A percentile compares a stretch with the other conserved stretches of the same genome.
These are phyloP conservation scores for Alnus glutinosa DNA, from an alignment of 306 rosid genomes.

Conservation along the genomic window DNA sequence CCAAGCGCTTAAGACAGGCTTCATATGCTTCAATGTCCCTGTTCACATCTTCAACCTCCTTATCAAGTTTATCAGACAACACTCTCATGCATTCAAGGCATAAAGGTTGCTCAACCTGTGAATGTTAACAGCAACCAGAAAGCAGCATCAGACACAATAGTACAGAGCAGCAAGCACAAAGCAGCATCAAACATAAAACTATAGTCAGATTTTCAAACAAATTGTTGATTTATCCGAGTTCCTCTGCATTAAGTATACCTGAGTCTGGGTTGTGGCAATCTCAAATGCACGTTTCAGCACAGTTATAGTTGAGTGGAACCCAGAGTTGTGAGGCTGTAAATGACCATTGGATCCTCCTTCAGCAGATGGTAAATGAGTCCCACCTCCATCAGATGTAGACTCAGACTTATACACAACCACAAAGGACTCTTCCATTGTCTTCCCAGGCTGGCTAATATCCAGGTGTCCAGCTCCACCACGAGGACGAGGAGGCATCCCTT, in stretches of 20 bases:
- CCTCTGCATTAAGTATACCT: conserved; percentile 44
- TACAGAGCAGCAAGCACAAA: conserved; percentile 17
- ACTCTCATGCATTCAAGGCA: conserved; percentile 97
- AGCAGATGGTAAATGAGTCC: conserved; percentile 42
- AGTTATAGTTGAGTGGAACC: conserved; percentile 73
- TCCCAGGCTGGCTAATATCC: conserved; percentile 63
- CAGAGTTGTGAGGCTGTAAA: conserved; percentile 72
- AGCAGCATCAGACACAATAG: neutral
- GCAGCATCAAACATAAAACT: neutral
- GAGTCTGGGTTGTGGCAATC: conserved; percentile 90
- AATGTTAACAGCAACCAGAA: conserved; percentile 23
- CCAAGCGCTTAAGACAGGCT: conserved; percentile 85
- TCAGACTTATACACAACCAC: conserved; percentile 89
- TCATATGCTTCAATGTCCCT: conserved; percentile 88
- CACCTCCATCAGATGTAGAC: conserved; percentile 78
- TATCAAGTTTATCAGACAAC: conserved; percentile 89
- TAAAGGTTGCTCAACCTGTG: conserved; percentile 94
- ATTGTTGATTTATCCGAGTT: neutral
- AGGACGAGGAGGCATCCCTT: conserved; percentile 70
- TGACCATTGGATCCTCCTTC: conserved; percentile 61
- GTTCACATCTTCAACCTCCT: conserved; percentile 90
- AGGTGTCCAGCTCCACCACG: conserved; percentile 43
- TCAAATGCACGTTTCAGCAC: conserved; percentile 86
- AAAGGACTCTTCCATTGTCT: conserved; percentile 89
- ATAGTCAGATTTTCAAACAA: neutral